Percentiles rank a stretch among this genome's conserved stretches.
These are phyloP conservation scores for Microcyclospora pomicola DNA, from an alignment of 2,329 filamentous ascomycete genomes.

Conservation along the genomic window DNA sequence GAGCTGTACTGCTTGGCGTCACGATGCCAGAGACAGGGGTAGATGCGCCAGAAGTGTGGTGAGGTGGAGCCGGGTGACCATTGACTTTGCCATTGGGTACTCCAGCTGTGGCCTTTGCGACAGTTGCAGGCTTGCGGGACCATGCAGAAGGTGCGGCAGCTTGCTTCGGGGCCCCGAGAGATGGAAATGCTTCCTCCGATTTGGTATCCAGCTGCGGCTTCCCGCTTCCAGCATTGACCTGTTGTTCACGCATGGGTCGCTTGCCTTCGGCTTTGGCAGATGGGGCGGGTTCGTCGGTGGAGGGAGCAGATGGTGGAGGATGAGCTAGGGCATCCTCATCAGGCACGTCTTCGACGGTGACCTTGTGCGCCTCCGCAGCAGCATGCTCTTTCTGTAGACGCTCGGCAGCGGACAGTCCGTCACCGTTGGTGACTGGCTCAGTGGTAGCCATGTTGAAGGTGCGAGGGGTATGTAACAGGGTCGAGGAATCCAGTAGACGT, in stretches of 20 bases:
- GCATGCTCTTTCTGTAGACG: conserved; percentile 41
- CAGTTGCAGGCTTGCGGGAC: conserved; percentile 51
- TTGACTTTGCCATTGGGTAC: conserved; percentile 38
- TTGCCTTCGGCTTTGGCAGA: conserved; percentile 55
- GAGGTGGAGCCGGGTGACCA: conserved; percentile 37
- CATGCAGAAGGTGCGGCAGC: conserved; percentile 53
- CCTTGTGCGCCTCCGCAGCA: conserved; percentile 37
- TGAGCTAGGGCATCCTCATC: conserved; percentile 62
- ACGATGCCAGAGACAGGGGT: conserved; percentile 48
- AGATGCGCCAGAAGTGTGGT: conserved; percentile 42
- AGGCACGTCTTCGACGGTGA: conserved; percentile 64
- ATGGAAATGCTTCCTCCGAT: conserved; percentile 88
- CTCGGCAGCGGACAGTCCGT: conserved; percentile 35
- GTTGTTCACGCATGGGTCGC: conserved; percentile 44
- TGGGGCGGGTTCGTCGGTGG: conserved; percentile 33
- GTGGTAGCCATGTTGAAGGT: background rate
- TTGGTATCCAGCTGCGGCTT: conserved; percentile 55
- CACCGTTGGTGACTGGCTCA: conserved; percentile 1
- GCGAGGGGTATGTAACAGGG: background rate
- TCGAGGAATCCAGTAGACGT: background rate
- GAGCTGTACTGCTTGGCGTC: conserved; percentile 34
- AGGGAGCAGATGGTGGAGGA: conserved; percentile 37
- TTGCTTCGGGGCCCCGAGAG: conserved; percentile 62
- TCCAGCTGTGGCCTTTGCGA: conserved; percentile 32
- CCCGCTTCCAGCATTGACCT: conserved; percentile 8